A percentile compares a stretch with the other conserved stretches of the same genome.
Evolutionary conservation across 2,329 filamentous ascomycete genomes (phyloP).

Genomic region (Aspergillus sp.): DNA sequence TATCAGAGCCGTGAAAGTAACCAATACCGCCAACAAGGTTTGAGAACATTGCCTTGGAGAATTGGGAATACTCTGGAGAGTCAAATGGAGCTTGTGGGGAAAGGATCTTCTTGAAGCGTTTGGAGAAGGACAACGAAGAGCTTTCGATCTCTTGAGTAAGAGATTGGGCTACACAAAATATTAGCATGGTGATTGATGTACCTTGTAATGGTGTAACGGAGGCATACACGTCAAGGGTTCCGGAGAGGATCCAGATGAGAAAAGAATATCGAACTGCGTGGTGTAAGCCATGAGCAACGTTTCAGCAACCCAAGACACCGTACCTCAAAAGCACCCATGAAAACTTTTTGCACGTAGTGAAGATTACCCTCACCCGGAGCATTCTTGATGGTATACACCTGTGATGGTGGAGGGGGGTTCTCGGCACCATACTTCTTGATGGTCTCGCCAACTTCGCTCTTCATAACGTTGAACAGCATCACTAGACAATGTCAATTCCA

Average conservation of each 20-base stretch:
- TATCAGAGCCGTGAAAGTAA: conserved; percentile 82
- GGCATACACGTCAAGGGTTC: conserved; percentile 44
- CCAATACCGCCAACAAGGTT: conserved; percentile 91
- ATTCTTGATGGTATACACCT: conserved; percentile 72
- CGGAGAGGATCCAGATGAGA: conserved; percentile 65
- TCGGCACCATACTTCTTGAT: conserved; percentile 53
- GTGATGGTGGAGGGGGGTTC: conserved; percentile 70
- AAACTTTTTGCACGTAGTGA: conserved; percentile 85
- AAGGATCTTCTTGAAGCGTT: conserved; percentile 66
- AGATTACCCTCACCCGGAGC: conserved; percentile 57
- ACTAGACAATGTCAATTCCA: conserved; percentile 22
- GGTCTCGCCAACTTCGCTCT: conserved; percentile 53
- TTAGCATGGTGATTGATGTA: conserved; percentile 4
- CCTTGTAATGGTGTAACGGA: not conserved
- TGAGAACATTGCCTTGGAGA: conserved; percentile 85
- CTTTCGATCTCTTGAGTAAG: conserved; percentile 62
- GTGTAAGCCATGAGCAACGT: conserved; percentile 6
- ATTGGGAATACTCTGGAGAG: conserved; percentile 62
- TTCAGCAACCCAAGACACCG: conserved; percentile 1
- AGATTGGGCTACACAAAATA: conserved; percentile 42
- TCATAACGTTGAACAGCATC: conserved; percentile 56
- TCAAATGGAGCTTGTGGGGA: conserved; percentile 68
- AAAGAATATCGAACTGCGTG: conserved; percentile 74
- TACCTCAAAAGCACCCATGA: conserved; percentile 72
- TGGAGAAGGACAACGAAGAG: conserved; percentile 59